Evolutionary conservation across 2,329 filamentous ascomycete genomes (phyloP), one percentile per base, ranked within the genome.

Genomic region (Aspergillus ochraceoroseus): DNA sequence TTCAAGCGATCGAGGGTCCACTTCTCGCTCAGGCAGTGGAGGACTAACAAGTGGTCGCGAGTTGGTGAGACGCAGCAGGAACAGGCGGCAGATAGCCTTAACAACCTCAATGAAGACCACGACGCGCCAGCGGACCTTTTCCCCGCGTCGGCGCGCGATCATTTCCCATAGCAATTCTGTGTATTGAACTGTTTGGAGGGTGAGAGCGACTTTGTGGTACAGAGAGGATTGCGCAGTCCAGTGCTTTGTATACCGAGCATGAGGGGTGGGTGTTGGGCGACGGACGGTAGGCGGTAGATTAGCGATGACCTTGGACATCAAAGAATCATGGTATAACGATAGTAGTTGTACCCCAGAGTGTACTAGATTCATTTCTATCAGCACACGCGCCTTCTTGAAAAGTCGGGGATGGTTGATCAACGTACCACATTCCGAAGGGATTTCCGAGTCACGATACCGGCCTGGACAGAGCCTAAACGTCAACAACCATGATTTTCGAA

Each of bases 101-200:
- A 92, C 71, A 1, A 79, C 75, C 67, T 98, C 92, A 14, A 98
- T 72, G 3, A 94, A 61, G 7, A 96, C 81, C 4, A 96, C 80
- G 0, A 94, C 80, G 36, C 86, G 81, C 92, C 92, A 98, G 19
- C 88, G 79, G 17, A 83, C 68, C 56, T 77, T 80, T 63, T 94
- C 77, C 30, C 84, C 88, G 47, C 82, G 82, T 33, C 90, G 77
- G 66, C 94, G 94, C 18, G 89, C 89, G 18, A 85, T 79, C 92
- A 98, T 98, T 64, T 98, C 92, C 77, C 90, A 92, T n/a, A 98
- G 70, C 19, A 98, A 72, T 67, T 98, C 87, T 0, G 89, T 95
- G 61, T 96, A 96, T 53, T 92, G 85, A 17, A 95, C 85, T 68
- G 94, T 84, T 61, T 94, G 87, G 33, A 98, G 71, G 3, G 88